These are phyloP conservation scores for Mortierella antarctica DNA, from an alignment of 192 early-diverging fungal genomes.

Conservation along the genomic window DNA sequence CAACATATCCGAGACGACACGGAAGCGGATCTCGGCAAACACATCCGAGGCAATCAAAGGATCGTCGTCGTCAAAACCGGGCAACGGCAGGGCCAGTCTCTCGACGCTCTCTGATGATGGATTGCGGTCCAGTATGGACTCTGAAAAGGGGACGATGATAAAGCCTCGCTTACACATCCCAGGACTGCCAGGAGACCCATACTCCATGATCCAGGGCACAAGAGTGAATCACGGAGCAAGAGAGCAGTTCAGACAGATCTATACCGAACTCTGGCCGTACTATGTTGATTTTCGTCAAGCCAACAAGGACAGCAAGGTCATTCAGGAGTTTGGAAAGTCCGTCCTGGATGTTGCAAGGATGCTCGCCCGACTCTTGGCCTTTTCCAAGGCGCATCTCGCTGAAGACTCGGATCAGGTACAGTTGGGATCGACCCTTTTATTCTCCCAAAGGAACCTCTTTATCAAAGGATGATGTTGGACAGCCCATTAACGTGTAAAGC, in stretches of 20 bases:
- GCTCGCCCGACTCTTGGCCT: slow-evolving; percentile 61
- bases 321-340: slow-evolving; percentile 73
- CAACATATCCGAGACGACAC: slow-evolving; percentile 25
- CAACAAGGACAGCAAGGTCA: slow-evolving; percentile 75
- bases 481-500: background rate
- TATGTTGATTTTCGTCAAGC: slow-evolving; percentile 74
- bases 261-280: slow-evolving; percentile 71
- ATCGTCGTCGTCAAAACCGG: background rate
- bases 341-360: slow-evolving; percentile 70
- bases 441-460: background rate
- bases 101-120: slow-evolving; percentile 28
- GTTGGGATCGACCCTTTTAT: background rate
- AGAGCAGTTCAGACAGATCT: slow-evolving; percentile 73
- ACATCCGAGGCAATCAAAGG: slow-evolving; percentile 16
- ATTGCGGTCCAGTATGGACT: slow-evolving; percentile 21
- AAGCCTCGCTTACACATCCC: slow-evolving; percentile 54
- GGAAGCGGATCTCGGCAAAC: slow-evolving; percentile 41
- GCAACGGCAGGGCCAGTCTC: slow-evolving; percentile 23
- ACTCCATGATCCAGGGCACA: slow-evolving; percentile 57
- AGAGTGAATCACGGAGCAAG: slow-evolving; percentile 61
- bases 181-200: slow-evolving; percentile 60
- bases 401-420: slow-evolving; percentile 70
- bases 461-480: background rate
- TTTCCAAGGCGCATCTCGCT: slow-evolving; percentile 66
- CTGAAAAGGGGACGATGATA: slow-evolving; percentile 1